These are phyloP conservation scores for Yamadazyma kitorensis DNA, from an alignment of 805 yeast genomes.

Conservation along the genomic window DNA sequence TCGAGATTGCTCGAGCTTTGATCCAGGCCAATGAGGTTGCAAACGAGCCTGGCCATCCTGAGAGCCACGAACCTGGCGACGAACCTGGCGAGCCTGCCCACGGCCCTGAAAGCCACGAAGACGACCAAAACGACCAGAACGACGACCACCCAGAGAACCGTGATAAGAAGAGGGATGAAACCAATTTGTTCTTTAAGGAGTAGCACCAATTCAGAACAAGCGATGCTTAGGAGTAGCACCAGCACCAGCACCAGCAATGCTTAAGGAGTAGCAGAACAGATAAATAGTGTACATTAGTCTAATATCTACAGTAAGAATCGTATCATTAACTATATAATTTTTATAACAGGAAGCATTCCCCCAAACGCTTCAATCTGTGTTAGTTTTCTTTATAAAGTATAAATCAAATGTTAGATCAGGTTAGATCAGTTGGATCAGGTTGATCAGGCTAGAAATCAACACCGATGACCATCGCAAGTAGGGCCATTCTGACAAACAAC, in stretches of 20 bases:
- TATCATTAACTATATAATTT: no score
- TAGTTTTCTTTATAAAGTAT: background rate
- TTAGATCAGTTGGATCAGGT: no score
- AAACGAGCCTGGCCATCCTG: no score
- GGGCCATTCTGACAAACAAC: constrained; percentile 96
- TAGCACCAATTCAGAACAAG: background rate
- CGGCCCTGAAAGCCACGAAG: no score
- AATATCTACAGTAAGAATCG: no score
- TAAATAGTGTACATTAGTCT: constrained; percentile 1
- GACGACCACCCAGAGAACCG: background rate
- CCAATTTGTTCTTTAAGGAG: constrained; percentile 19
- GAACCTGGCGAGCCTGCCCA: no score
- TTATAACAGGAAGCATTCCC: no score
- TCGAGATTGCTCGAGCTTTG: constrained; percentile 64
- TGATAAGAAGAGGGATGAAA: constrained; percentile 14
- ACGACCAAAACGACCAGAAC: constrained; percentile 4
- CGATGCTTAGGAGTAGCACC: background rate
- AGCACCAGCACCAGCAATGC: no score
- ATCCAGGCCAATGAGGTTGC: constrained; percentile 63
- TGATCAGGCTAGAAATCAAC: constrained; percentile 60
- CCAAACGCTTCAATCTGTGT: constrained; percentile 13
- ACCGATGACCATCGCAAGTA: constrained; percentile 96
- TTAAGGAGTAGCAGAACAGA: background rate
- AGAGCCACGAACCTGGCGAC: no score
- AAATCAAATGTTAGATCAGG: background rate